Base-by-base conservation (phyloP, 1,284 basidiomycete species). In the Cryptococcus deneoformans region DNA sequence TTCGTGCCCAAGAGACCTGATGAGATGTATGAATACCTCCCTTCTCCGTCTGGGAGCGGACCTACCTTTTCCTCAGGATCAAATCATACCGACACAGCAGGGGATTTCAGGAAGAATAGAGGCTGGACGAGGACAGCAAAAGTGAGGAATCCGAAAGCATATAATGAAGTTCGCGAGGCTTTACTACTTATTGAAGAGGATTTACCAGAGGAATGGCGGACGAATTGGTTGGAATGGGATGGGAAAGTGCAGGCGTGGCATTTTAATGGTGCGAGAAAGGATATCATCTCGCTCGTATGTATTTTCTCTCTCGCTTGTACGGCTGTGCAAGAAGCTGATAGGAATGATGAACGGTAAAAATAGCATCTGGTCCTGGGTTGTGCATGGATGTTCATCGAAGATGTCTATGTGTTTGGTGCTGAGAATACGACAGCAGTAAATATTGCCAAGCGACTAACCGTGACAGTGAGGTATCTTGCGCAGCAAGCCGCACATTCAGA, bases 371-470 rank as follows among this genome's bases (percentile, higher is more conserved):
- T 73, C 24, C 52, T 72, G 2, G 73, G 73, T 12, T 71, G 69
- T 47, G 61, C 70, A 1, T 72, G 71, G 72, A 75, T 75, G 73
- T 73, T 72, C 61, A 53, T 73, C 5, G 69, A 66, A 24, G 73
- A 75, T 47, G 67, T 72, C 11, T 71, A 59, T 50, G 59, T 66
- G 4, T 73, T 66, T 48, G 66, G 60, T 10, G 60, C 63, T 6
- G 66, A 67, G 20, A 75, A 75, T 43, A 59, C 52, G 1, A 53
- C 57, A 16, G 66, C 73, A 0, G 66, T 75, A 5, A 62, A 62
- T 10, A 64, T 72, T 1, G 73, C 73, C 0, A 53, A 68, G 35
- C 54, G 71, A 8, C 47, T 75, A 46, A 60, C 62, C 0, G 54
- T 50, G 9, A 65, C 65, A 1, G 59, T 69, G 40, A 40, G 54